Evolutionary conservation across 1,284 basidiomycete genomes (phyloP).

Genomic region (Malassezia nana): DNA sequence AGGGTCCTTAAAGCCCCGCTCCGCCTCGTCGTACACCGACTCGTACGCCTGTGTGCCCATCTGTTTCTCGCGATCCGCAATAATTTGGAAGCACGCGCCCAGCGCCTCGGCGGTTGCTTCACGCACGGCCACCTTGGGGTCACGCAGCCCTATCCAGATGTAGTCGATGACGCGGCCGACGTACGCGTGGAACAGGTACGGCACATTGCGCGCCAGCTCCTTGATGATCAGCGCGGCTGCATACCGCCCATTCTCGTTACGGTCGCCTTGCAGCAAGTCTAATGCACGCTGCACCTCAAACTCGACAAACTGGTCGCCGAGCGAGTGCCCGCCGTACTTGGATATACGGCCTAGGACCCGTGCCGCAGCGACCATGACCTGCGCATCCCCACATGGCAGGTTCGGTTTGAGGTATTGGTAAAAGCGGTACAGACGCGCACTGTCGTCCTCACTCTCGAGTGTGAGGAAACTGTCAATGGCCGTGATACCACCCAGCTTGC

Average conservation of each 20-base stretch:
- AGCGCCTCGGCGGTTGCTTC: constrained; percentile 46
- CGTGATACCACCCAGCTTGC: constrained; percentile 69
- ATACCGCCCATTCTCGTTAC: constrained; percentile 50
- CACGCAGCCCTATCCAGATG: constrained; percentile 46
- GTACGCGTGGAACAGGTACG: constrained; percentile 44
- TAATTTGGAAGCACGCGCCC: constrained; percentile 46
- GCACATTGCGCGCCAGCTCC: constrained; percentile 45
- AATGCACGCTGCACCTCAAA: constrained; percentile 72
- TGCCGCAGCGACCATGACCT: constrained; percentile 77
- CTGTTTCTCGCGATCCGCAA: constrained; percentile 41
- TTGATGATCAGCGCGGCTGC: constrained; percentile 48
- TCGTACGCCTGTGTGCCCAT: constrained; percentile 45
- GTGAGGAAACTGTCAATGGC: constrained; percentile 55
- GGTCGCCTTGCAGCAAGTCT: constrained; percentile 56
- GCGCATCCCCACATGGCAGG: constrained; percentile 69
- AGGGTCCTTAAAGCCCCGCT: constrained; percentile 68
- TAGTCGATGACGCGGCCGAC: constrained; percentile 41
- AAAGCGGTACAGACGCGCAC: constrained; percentile 70
- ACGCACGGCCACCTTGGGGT: constrained; percentile 37
- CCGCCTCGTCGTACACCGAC: constrained; percentile 65
- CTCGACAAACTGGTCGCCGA: constrained; percentile 78
- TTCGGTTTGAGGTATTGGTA: constrained; percentile 83
- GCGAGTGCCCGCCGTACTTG: constrained; percentile 65
- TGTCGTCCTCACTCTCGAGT: constrained; percentile 30
- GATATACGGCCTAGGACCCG: constrained; percentile 74